Evolutionary conservation across 2,329 filamentous ascomycete genomes (phyloP).

Genomic region (Sporothrix sp.): DNA sequence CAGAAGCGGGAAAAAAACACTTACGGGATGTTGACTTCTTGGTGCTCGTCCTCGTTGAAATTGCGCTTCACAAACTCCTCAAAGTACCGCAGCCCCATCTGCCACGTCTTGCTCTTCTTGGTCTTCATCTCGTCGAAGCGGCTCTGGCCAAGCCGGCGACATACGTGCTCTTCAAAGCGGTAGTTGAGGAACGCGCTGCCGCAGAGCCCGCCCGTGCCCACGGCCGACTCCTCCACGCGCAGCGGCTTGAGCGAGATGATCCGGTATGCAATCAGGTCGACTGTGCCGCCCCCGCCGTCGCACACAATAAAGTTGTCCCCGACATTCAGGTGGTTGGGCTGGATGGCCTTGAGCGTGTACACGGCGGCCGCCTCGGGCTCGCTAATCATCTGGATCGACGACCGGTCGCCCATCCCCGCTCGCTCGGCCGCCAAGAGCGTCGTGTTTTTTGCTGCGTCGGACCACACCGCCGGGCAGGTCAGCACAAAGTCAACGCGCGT

Average conservation of each 20-base stretch:
- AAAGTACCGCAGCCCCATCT: constrained; percentile 68
- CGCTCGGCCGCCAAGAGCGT: constrained; percentile 68
- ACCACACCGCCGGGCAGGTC: constrained; percentile 78
- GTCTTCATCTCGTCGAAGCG: constrained; percentile 65
- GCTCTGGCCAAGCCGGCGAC: constrained; percentile 53
- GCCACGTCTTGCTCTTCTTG: constrained; percentile 72
- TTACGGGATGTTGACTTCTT: constrained; percentile 66
- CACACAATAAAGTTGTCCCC: constrained; percentile 58
- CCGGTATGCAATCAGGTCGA: constrained; percentile 74
- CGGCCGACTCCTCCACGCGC: constrained; percentile 66
- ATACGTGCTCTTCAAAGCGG: constrained; percentile 68
- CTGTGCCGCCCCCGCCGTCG: constrained; percentile 53
- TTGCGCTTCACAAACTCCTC: constrained; percentile 80
- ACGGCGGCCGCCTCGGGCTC: constrained; percentile 74
- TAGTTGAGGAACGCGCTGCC: constrained; percentile 74
- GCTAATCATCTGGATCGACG: constrained; percentile 67
- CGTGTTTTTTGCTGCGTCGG: constrained; percentile 74
- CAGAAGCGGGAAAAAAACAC: constrained; percentile 21
- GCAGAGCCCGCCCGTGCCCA: constrained; percentile 68
- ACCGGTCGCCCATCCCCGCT: constrained; percentile 64
- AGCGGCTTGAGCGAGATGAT: constrained; percentile 65
- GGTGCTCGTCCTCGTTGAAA: constrained; percentile 68
- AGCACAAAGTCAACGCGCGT: constrained; percentile 71
- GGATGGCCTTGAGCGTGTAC: constrained; percentile 69
- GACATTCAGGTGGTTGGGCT: constrained; percentile 61